Evolutionary conservation across 768 basidiomycete species (phyloP).

Genomic region (Hypholoma fasciculare): DNA sequence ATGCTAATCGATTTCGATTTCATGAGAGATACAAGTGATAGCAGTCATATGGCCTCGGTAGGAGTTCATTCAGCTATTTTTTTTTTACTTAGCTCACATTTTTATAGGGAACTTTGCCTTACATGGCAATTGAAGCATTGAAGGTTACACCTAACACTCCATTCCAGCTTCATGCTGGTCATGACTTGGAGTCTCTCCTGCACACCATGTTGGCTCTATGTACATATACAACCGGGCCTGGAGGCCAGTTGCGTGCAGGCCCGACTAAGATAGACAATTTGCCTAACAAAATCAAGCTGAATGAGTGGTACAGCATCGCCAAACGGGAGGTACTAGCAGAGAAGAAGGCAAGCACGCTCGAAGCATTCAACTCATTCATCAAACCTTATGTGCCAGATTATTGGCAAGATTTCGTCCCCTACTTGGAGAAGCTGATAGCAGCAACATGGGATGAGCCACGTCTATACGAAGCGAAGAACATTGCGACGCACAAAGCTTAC

Average conservation of each 20-base stretch:
- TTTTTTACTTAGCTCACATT: neutral
- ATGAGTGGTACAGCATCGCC: neutral
- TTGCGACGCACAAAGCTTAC: too few relatives aligned
- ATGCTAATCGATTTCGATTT: conserved; percentile 7
- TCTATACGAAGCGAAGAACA: too few relatives aligned
- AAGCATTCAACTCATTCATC: neutral
- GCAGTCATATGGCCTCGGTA: neutral
- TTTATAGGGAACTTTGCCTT: conserved; percentile 4
- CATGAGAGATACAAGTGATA: neutral
- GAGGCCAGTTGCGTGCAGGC: neutral
- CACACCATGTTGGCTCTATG: conserved; percentile 3
- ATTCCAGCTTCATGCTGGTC: conserved; percentile 3
- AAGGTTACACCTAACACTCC: neutral
- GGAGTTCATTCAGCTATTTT: neutral
- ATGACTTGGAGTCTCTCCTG: conserved; percentile 5
- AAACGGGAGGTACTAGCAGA: neutral
- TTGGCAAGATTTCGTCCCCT: conserved; percentile 1
- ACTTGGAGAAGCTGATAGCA: neutral
- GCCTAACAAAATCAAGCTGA: neutral
- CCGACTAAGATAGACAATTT: neutral
- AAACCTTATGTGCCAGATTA: neutral
- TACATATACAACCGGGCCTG: conserved; percentile 1
- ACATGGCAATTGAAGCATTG: conserved; percentile 5
- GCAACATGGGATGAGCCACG: neutral
- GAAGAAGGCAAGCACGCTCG: conserved; percentile 1